These are phyloP conservation scores for Scedosporium aurantiacum DNA, from an alignment of 2,329 filamentous ascomycete species.

Conservation along the genomic window DNA sequence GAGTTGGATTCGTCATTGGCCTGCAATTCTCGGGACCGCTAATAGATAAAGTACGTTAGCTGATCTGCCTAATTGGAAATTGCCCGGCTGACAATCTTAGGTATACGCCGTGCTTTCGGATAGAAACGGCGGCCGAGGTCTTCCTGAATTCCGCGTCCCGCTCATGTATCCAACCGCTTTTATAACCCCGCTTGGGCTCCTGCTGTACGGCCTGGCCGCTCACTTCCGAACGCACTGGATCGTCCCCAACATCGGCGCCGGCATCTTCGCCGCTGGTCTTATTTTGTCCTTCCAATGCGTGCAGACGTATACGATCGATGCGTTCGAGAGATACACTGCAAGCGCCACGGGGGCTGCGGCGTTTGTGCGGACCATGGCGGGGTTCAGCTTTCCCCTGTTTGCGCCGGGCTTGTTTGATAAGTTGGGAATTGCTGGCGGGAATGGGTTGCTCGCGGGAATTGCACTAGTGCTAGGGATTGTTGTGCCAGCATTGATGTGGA, in stretches of 20 bases:
- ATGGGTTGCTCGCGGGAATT: slow-evolving; percentile 22
- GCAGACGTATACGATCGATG: slow-evolving; percentile 48
- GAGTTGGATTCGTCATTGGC: slow-evolving; percentile 42
- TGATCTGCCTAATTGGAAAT: no score
- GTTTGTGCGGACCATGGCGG: slow-evolving; percentile 42
- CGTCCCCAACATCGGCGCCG: slow-evolving; percentile 46
- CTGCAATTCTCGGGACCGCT: slow-evolving; percentile 36
- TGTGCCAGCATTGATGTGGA: slow-evolving; percentile 13
- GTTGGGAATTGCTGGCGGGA: slow-evolving; percentile 34
- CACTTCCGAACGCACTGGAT: slow-evolving; percentile 34
- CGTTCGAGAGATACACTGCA: slow-evolving; percentile 25
- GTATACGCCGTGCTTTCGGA: slow-evolving; percentile 17
- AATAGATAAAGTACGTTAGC: slow-evolving; percentile 19
- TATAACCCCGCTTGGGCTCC: slow-evolving; percentile 35
- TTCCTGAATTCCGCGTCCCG: slow-evolving; percentile 23
- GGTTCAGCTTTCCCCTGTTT: slow-evolving; percentile 48
- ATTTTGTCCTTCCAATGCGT: slow-evolving; percentile 47
- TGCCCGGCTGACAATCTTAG: slow-evolving; percentile 7
- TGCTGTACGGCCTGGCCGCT: slow-evolving; percentile 37
- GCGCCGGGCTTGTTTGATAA: slow-evolving; percentile 30
- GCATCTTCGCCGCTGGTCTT: slow-evolving; percentile 33
- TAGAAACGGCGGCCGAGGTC: slow-evolving; percentile 16
- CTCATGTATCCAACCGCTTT: slow-evolving; percentile 23
- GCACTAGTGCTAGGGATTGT: slow-evolving; percentile 11
- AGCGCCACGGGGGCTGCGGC: slow-evolving; percentile 40